Evolutionary conservation across 1,139 yeast genomes (phyloP).

Genomic region (Nakaseomyces glabratus): DNA sequence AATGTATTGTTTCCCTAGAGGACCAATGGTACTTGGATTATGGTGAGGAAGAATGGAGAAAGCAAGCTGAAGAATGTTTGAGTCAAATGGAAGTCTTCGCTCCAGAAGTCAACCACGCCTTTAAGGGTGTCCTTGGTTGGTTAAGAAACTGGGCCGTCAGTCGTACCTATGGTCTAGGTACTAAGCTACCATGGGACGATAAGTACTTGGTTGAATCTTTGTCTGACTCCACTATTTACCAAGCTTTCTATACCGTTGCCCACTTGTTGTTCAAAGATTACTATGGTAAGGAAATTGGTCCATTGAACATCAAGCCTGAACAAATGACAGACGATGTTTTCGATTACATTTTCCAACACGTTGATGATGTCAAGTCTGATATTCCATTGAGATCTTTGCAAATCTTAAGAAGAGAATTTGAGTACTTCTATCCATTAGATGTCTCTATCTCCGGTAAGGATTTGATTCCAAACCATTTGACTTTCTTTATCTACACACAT

Average conservation of each 20-base stretch:
- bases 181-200: constrained; percentile 95
- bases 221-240: constrained; percentile 93
- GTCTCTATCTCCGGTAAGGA: constrained; percentile 92
- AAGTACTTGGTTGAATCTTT: constrained; percentile 88
- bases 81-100: constrained; percentile 68
- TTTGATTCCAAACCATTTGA: constrained; percentile 92
- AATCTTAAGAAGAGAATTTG: constrained; percentile 82
- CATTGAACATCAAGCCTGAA: constrained; percentile 65
- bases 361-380: constrained; percentile 48
- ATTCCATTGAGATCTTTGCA: constrained; percentile 63
- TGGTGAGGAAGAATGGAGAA: constrained; percentile 91
- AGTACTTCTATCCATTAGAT: constrained; percentile 91
- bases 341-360: constrained; percentile 78
- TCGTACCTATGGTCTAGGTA: constrained; percentile 93
- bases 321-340: constrained; percentile 90
- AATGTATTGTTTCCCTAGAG: constrained; percentile 91
- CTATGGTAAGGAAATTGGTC: constrained; percentile 71
- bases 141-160: constrained; percentile 98
- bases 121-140: constrained; percentile 94
- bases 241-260: constrained; percentile 88
- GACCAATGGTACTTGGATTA: constrained; percentile 99
- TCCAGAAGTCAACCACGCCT: constrained; percentile 81
- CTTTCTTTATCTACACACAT: constrained; percentile 88
- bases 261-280: constrained; percentile 81
- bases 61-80: constrained; percentile 76